phyloP scores from a whole-genome alignment of 768 basidiomycete species.

The Boletus tomentosulus region DNA sequence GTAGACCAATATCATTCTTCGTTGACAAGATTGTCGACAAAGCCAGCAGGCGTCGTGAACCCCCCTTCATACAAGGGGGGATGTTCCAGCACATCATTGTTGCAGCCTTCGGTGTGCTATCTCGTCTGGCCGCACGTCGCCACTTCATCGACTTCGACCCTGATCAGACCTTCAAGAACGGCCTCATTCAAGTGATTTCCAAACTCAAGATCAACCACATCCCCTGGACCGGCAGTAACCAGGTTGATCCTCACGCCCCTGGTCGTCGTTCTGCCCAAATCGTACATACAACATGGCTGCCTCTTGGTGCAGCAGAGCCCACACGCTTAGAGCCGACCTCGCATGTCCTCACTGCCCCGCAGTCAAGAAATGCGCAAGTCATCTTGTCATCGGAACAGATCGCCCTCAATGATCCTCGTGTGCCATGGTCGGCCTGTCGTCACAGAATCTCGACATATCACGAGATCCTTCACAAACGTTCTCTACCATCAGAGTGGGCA shows the following conservation, averaged over 20 bases:
- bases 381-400: background rate
- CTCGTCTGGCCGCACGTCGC: background rate
- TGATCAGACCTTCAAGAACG: no score
- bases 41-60: fast-evolving
- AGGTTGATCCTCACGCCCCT: no score
- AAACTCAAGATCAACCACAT: no score
- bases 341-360: no score
- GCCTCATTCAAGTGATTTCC: no score
- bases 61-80: background rate
- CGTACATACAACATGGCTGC: no score
- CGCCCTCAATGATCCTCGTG: background rate
- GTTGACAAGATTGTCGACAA: background rate
- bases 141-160: background rate
- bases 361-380: background rate
- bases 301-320: background rate
- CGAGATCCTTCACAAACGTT: background rate
- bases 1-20: background rate
- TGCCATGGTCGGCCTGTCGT: background rate
- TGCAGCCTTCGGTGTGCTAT: background rate
- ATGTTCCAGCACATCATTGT: background rate
- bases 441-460: background rate
- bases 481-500: constrained; percentile 1
- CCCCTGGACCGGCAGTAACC: no score
- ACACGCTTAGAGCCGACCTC: background rate
- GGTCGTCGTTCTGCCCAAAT: no score